Evolutionary conservation across 176 grass and related monocot genomes (phyloP), one percentile per base, ranked within the genome.

Genomic region (Elaeis guineensis): DNA sequence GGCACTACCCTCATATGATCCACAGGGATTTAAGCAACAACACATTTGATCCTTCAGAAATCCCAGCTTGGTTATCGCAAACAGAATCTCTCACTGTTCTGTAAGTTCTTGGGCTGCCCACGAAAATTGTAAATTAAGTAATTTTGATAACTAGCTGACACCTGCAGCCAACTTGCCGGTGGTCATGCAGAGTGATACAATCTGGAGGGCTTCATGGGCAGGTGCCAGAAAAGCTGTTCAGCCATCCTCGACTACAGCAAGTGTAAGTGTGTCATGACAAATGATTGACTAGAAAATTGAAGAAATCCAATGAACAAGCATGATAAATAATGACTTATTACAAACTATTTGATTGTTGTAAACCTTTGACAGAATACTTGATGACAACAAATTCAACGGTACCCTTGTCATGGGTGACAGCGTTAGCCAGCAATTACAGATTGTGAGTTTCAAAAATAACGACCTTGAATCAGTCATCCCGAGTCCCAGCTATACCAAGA

Each of bases 1-100:
- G 50, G 16, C 51, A 48, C 56, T 23, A 14, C 59, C 7, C 49
- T 30, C 19, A 58, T 56, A 8, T 23, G 65, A 50, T 72, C 18
- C 26, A 66, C 55, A 96, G 92, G 80, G 92, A 90, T 67, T 70
- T 90, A 55, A 96, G 92, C 63, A 82, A 96, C 28, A 96, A 96
- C 49, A 66, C 35, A 55, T 90, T 96, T 79, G 49, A 55, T 3
- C 54, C 66, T 51, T 88, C 87, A 30, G 56, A 87, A 26, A 58
- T 69, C 79, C 91, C 86, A 61, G 39, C 57, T n/a, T 90, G 83
- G 87, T 75, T 96, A 49, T 61, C 87, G 52, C 19, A 44, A 35
- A 80, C 87, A 23, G 0, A 1, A 0, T 15, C 2, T 0, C 58
- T 96, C 62, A 86, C 62, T 65, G 69, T 61, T 18, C 75, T 90